Conservation (phyloP, 2,329 filamentous ascomycete species). For the Colletotrichum theobromicola region DNA sequence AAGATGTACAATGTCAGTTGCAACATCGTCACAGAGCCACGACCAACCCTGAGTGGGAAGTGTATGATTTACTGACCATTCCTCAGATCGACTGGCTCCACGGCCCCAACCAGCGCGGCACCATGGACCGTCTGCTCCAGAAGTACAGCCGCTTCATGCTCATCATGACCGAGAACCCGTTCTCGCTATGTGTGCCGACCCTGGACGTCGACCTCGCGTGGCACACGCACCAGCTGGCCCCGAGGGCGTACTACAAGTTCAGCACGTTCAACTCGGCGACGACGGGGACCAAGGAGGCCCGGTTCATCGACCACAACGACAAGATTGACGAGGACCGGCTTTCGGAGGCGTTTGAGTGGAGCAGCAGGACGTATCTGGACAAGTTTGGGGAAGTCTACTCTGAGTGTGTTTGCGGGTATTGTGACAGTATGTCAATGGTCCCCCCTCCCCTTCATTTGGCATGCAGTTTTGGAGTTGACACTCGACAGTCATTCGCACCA, state of each 20-base stretch:
- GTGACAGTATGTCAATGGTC: constrained; percentile 56
- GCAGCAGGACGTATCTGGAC: constrained; percentile 71
- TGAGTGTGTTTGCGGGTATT: constrained; percentile 85
- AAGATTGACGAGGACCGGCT: constrained; percentile 76
- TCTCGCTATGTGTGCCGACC: constrained; percentile 67
- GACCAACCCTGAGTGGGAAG: too few species aligned
- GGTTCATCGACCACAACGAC: constrained; percentile 83
- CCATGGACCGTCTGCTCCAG: constrained; percentile 66
- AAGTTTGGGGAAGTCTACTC: constrained; percentile 71
- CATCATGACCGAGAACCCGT: constrained; percentile 57
- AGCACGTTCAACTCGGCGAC: constrained; percentile 39
- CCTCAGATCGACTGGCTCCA: constrained; percentile 75
- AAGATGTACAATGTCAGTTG: constrained; percentile 68
- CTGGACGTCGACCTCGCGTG: constrained; percentile 78
- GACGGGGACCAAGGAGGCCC: constrained; percentile 37
- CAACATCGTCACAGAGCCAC: accelerated
- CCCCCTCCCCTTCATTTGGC: not conserved
- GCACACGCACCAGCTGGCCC: constrained; percentile 81
- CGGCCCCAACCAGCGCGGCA: constrained; percentile 66
- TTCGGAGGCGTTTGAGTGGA: constrained; percentile 73
- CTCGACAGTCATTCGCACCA: constrained; percentile 55
- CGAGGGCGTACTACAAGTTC: constrained; percentile 65
- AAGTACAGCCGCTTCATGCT: constrained; percentile 71
- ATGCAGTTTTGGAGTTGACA: not conserved
- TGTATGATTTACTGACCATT: not conserved